Conservation (phyloP, 139 green algal species). For the Mychonastes homosphaera region DNA sequence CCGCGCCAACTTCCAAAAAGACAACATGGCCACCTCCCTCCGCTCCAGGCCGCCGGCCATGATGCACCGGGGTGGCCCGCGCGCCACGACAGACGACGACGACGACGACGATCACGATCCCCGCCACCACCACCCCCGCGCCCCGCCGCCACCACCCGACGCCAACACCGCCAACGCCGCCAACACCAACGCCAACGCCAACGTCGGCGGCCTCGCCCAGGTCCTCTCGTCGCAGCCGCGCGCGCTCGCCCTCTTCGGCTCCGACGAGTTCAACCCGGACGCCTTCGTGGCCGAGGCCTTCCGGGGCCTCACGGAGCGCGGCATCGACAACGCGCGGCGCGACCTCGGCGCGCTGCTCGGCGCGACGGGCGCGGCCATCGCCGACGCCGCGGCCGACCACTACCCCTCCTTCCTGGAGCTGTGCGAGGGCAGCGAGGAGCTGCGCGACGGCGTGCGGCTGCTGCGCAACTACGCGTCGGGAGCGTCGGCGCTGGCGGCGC, state of each 20-base stretch:
- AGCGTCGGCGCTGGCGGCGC: constrained; percentile 15
- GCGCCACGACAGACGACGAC: too few relatives aligned
- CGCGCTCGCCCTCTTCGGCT: constrained; percentile 14
- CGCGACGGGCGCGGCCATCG: not conserved
- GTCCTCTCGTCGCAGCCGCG: too few relatives aligned
- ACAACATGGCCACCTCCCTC: too few relatives aligned
- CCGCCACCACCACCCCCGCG: too few relatives aligned
- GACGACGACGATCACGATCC: too few relatives aligned
- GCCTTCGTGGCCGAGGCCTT: constrained; percentile 11
- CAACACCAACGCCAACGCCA: too few relatives aligned
- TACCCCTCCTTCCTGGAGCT: constrained; percentile 17
- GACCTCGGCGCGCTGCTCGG: constrained; percentile 16
- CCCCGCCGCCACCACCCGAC: too few relatives aligned
- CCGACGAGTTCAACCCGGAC: not conserved
- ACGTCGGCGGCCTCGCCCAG: too few relatives aligned
- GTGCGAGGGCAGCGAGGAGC: constrained; percentile 8
- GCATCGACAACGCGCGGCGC: constrained; percentile 12
- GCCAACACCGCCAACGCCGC: too few relatives aligned
- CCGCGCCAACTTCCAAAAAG: too few relatives aligned
- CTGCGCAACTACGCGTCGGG: constrained; percentile 29
- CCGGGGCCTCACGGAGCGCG: constrained; percentile 5
- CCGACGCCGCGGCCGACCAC: not conserved
- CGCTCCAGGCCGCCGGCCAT: too few relatives aligned
- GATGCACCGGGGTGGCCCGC: too few relatives aligned
- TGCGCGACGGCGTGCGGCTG: constrained; percentile 15